These are phyloP conservation scores for Phytopythium litorale DNA, from an alignment of 352 stramenopile genomes.

Conservation along the genomic window DNA sequence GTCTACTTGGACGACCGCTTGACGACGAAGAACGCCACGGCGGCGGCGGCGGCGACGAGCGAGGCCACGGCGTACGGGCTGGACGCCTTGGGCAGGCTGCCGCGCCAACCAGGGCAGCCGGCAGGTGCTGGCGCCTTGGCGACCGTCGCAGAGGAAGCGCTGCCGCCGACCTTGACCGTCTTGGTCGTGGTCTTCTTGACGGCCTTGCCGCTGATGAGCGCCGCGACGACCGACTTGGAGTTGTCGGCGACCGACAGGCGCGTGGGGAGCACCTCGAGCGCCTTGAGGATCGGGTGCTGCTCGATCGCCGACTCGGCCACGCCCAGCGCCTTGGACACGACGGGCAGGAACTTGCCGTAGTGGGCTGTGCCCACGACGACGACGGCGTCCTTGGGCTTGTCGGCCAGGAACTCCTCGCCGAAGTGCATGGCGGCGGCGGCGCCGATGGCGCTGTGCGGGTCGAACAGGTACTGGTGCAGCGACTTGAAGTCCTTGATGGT, in stretches of 20 bases:
- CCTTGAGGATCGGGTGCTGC: constrained; percentile 76
- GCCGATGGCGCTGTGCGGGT: constrained; percentile 96
- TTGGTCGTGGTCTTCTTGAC: constrained; percentile 9
- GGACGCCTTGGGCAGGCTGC: constrained; percentile 13
- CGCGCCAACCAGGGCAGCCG: constrained; percentile 13
- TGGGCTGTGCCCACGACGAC: constrained; percentile 97
- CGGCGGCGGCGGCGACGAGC: constrained; percentile 30
- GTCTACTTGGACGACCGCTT: constrained; percentile 38
- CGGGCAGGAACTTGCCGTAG: constrained; percentile 97
- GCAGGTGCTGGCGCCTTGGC: constrained; percentile 8
- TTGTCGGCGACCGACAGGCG: constrained; percentile 62
- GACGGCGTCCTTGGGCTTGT: constrained; percentile 59
- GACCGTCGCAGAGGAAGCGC: background rate
- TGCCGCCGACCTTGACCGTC: constrained; percentile 4
- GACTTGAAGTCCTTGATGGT: constrained; percentile 93
- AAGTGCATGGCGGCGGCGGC: constrained; percentile 88
- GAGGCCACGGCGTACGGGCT: constrained; percentile 28
- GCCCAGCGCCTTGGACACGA: constrained; percentile 88
- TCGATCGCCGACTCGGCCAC: constrained; percentile 53
- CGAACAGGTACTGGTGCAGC: constrained; percentile 94
- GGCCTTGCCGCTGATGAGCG: constrained; percentile 47
- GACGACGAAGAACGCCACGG: constrained; percentile 30
- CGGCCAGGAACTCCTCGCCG: constrained; percentile 54
- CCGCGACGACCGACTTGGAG: constrained; percentile 46
- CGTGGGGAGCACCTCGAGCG: constrained; percentile 66